Base-by-base conservation (phyloP, 305 asterid species). In the Euphrasia arctica region DNA sequence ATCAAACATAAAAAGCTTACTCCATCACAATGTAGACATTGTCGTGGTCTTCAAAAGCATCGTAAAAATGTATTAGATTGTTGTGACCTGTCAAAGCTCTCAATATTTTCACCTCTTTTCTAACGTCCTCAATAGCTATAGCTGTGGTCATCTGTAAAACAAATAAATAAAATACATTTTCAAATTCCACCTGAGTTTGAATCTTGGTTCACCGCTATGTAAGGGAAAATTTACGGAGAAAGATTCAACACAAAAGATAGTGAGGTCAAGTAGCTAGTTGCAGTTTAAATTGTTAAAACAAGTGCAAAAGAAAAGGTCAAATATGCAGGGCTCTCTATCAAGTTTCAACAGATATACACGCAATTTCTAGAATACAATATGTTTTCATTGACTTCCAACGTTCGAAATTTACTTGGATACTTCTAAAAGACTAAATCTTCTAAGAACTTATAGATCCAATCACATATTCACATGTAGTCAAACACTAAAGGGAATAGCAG, bases 61-160 rank as follows among this genome's bases (percentile, higher is more conserved):
- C 92, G 63, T 82, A 83, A 65, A 84, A 89, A 41, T 86, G 81
- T 68, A 89, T 83, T 31, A 89, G 76, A 69, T 89, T 81, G 79
- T 64, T 76, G 63, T 89, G 91, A 10, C 94, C 95, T 0, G 89
- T 80, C 79, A 88, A 78, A 59, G 95, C 90, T 81, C 83, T 81
- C 81, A 88, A 84, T 77, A 88, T 88, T 72, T 83, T 86, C 78
- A 88, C 96, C 85, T 88, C 96, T 82, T 90, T 86, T 70, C 90
- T 73, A 15, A 86, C 95, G 60, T 89, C 95, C 72, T 89, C 95
- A 66, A 86, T 84, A 54, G 95, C 90, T 54, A 89, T 86, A 31
- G 95, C 85, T 4, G 95, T 89, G 45, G 87, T 82, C 96, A 89
- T 89, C 96, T 86, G 78, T 25, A 18, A 51, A 51, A 50, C 6